Percentiles rank a stretch among this genome's conserved stretches.
Evolutionary conservation across 2,329 filamentous ascomycete genomes (phyloP).

Genomic region (Fusarium nodosum): DNA sequence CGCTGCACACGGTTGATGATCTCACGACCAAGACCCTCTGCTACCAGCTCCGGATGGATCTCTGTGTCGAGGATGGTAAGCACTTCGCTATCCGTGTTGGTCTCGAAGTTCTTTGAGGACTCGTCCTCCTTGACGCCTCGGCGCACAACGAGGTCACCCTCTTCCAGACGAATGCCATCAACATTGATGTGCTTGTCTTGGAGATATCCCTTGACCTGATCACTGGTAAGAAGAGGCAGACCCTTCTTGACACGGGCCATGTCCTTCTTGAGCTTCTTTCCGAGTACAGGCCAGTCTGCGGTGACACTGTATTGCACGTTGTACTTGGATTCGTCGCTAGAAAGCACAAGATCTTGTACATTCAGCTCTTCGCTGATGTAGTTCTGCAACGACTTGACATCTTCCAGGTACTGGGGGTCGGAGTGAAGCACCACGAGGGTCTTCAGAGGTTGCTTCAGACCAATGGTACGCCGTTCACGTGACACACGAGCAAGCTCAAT

Average conservation of each 20-base stretch:
- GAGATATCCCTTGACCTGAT: constrained; percentile 85
- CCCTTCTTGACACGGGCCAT: constrained; percentile 92
- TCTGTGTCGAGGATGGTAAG: constrained; percentile 90
- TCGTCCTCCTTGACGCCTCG: constrained; percentile 81
- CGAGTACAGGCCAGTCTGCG: constrained; percentile 93
- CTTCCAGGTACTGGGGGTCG: constrained; percentile 84
- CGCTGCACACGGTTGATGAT: constrained; percentile 94
- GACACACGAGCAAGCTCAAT: constrained; percentile 91
- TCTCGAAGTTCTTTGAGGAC: constrained; percentile 80
- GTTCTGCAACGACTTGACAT: constrained; percentile 85
- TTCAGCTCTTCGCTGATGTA: constrained; percentile 96
- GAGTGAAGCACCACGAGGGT: constrained; percentile 90
- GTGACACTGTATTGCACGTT: constrained; percentile 91
- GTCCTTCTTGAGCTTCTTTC: constrained; percentile 98
- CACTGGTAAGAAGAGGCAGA: constrained; percentile 80
- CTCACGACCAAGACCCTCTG: constrained; percentile 91
- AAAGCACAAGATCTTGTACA: constrained; percentile 85
- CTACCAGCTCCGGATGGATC: constrained; percentile 85
- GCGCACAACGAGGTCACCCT: constrained; percentile 83
- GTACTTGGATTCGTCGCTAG: constrained; percentile 89
- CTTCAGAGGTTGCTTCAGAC: constrained; percentile 91
- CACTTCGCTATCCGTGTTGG: constrained; percentile 89
- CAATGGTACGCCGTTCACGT: constrained; percentile 85
- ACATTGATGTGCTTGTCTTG: constrained; percentile 80
- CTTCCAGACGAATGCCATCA: constrained; percentile 85